Conservation (phyloP, 345 rosid species). For the Microthlaspi erraticum region DNA sequence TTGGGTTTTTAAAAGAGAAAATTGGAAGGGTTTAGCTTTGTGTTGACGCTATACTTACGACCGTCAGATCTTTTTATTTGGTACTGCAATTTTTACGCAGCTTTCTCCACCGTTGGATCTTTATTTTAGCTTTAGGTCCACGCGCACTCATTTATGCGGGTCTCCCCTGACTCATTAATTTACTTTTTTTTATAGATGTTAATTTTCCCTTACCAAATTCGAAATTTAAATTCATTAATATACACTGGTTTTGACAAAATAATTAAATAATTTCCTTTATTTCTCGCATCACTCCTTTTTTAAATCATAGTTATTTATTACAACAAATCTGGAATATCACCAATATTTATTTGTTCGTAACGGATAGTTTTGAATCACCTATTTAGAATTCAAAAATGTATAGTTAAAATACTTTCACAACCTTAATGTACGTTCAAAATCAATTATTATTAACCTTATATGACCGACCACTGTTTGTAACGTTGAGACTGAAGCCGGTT, state of each 20-base stretch:
- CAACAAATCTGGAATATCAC: background rate
- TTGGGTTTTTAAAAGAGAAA: constrained; percentile 35
- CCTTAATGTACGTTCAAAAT: too few relatives aligned
- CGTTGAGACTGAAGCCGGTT: too few relatives aligned
- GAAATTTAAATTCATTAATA: constrained; percentile 17
- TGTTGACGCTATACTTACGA: constrained; percentile 48
- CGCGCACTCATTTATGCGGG: constrained; percentile 19
- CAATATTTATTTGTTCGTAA: background rate
- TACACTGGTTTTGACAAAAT: background rate
- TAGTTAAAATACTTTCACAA: too few relatives aligned
- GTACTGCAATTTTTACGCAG: constrained; percentile 16
- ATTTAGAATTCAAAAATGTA: too few relatives aligned
- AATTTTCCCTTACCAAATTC: constrained; percentile 3
- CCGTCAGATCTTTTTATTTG: constrained; percentile 50
- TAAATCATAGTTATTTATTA: background rate
- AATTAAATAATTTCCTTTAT: background rate
- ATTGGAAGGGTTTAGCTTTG: constrained; percentile 45
- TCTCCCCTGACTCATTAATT: background rate
- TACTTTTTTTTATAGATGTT: background rate
- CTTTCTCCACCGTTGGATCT: constrained; percentile 51
- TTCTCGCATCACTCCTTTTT: background rate
- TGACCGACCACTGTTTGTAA: too few relatives aligned
- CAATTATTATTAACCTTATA: too few relatives aligned
- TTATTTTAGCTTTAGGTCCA: constrained; percentile 26
- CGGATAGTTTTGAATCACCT: too few relatives aligned